Base-by-base conservation (phyloP, 768 basidiomycete species). In the Serendipita vermifera region DNA sequence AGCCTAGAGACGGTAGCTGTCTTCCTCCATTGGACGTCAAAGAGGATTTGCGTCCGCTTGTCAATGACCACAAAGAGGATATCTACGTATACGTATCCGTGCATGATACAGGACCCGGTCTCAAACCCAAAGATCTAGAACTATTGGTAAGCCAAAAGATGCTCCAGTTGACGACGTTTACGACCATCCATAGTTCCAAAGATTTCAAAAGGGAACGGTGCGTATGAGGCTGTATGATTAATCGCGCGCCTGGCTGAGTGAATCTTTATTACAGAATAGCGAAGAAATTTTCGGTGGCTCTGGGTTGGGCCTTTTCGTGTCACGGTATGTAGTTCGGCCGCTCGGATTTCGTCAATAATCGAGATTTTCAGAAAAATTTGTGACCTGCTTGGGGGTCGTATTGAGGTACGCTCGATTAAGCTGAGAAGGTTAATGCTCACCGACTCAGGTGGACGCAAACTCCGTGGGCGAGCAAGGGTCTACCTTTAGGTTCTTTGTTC, bases 401-500 rank as follows among this genome's bases (percentile, higher is more conserved):
- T 59, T 33, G 59, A 62, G 5, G 59, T 62, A 46, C 7, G 61
- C 22, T 48, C 17, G 15, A 27, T 5, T 24, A 3, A 13, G 6
- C 13, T 11, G 9, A 35, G 31, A 17, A 3, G 31, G 58, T 3
- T 20, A 3, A 29, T 31, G 26, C 32, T 3, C n/a, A n/a, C 9
- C 15, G 39, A 54, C 35, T 33, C 59, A 60, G 11, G 67, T 71
- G 57, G 65, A 73, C 43, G 71, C 70, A 29, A 65, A 63, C 15
- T 66, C 64, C 27, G 63, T 68, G 35, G 64, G 66, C 29, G 70
- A 70, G 15, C 60, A 69, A 59, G 70, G 70, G 3, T 60, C 65
- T 22, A 66, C 70, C 0, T 73, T 73, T 64, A 63, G 71, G 13
- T 73, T 73, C 63, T 73, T 65, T 61, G 65, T 73, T 31, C 38